Base-by-base conservation (phyloP, 495 filamentous ascomycete species). In the Immersiella caudata region DNA sequence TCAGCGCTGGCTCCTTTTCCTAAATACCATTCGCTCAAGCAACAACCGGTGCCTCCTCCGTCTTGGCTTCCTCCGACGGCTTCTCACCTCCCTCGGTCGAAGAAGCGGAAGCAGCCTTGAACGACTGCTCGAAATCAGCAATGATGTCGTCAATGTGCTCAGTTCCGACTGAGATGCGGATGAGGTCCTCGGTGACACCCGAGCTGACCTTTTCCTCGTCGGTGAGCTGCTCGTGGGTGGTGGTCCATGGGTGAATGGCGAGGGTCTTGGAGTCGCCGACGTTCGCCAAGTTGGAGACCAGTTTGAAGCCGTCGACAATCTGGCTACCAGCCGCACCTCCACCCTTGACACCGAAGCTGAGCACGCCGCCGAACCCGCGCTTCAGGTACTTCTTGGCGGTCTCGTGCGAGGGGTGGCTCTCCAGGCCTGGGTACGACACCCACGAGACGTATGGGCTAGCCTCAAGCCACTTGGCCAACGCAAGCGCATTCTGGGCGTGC, bases 61-160 rank as follows among this genome's bases (percentile, higher is more conserved):
- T 63, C 71, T 78, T 79, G 58, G 68, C 26, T 62, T 70, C 74
- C 55, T 68, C 73, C 59, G 64, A 70, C 6, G 62, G 49, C 55
- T 59, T 60, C 46, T 66, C 74, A 0, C 33, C 73, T 5, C 60
- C 75, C 65, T 75, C 69, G 1, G 73, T 71, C 21, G 71, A 73
- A 11, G 77, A 73, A 36, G 75, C 78, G 46, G 77, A 70, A 24
- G 79, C 79, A 20, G 85, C 84, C 72, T 84, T 81, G 80, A 99
- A 97, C 0, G 93, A 91, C 79, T 99, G 96, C 73, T 93, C 89
- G 74, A 99, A 98, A 79, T 99, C 95, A 60, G 88, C 90, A 75
- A 98, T 94, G 71, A 99, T 99, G 75, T 99, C 95, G 80, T 97
- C 94, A 73, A 99, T 97, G 78, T 98, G 93, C 82, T 99, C 95